Evolutionary conservation across 441 rosid genomes (phyloP).

Genomic region (Viola pubescens): DNA sequence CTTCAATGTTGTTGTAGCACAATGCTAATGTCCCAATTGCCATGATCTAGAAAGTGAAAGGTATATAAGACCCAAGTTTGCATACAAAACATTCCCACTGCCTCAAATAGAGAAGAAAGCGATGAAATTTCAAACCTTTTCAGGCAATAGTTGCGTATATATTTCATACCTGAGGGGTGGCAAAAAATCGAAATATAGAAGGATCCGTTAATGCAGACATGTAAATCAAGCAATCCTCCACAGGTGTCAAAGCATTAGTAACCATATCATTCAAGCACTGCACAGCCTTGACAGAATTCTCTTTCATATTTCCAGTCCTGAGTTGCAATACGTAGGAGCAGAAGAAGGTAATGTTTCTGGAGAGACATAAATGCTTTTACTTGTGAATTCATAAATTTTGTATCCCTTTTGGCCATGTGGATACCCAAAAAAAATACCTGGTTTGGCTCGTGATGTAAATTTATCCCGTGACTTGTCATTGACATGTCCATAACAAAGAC

Average conservation of each 20-base stretch:
- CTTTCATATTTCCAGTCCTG: constrained; percentile 81
- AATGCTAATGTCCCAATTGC: constrained; percentile 89
- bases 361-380: neutral
- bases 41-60: constrained; percentile 60
- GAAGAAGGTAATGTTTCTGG: neutral
- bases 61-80: constrained; percentile 19
- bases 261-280: constrained; percentile 91
- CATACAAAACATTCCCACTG: constrained; percentile 6
- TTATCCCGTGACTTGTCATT: too few species aligned
- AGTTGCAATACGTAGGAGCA: constrained; percentile 8
- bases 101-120: too few species aligned
- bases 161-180: constrained; percentile 71
- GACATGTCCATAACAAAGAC: too few species aligned
- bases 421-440: too few species aligned
- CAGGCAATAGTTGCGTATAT: neutral
- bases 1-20: constrained; percentile 84
- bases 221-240: constrained; percentile 72
- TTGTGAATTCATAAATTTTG: neutral
- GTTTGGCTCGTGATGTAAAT: too few species aligned
- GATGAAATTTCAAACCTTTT: too few species aligned
- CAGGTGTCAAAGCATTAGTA: constrained; percentile 65
- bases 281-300: constrained; percentile 69
- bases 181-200: constrained; percentile 73
- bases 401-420: too few species aligned
- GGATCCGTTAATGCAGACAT: constrained; percentile 56